Conservation (phyloP, 2,329 filamentous ascomycete species). For the Gnomoniopsis sp. region DNA sequence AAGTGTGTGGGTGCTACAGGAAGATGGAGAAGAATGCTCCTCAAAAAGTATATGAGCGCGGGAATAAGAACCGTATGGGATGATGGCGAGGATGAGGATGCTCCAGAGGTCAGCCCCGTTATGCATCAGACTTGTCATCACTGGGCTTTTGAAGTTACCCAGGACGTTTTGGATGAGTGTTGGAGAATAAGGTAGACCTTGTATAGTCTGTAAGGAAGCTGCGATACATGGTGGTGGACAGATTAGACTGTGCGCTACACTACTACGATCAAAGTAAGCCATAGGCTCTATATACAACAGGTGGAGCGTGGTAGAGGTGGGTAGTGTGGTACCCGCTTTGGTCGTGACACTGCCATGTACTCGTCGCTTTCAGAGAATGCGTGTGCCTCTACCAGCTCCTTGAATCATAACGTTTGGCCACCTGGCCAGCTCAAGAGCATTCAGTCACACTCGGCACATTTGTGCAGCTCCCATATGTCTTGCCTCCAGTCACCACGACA, state of each 20-base stretch:
- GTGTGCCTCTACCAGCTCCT: too few relatives aligned
- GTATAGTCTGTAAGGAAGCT: too few relatives aligned
- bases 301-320: too few relatives aligned
- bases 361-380: too few relatives aligned
- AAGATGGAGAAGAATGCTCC: slow-evolving; percentile 45
- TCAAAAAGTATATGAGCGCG: slow-evolving; percentile 47
- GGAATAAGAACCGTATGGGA: slow-evolving; percentile 39
- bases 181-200: slow-evolving; percentile 30
- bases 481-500: slow-evolving; percentile 48
- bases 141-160: slow-evolving; percentile 50
- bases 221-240: too few relatives aligned
- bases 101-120: slow-evolving; percentile 46
- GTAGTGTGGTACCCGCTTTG: too few relatives aligned
- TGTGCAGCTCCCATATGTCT: slow-evolving; percentile 19
- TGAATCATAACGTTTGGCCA: too few relatives aligned
- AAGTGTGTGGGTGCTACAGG: slow-evolving; percentile 50
- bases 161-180: slow-evolving; percentile 45
- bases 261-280: too few relatives aligned
- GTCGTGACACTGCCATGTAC: too few relatives aligned
- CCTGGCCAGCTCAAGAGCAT: background rate
- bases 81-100: slow-evolving; percentile 41
- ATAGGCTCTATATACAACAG: too few relatives aligned
- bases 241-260: background rate
- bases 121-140: slow-evolving; percentile 56
- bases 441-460: slow-evolving; percentile 13